Base-by-base conservation (phyloP, 1,139 yeast genomes). In the Kodamaea ohmeri region DNA sequence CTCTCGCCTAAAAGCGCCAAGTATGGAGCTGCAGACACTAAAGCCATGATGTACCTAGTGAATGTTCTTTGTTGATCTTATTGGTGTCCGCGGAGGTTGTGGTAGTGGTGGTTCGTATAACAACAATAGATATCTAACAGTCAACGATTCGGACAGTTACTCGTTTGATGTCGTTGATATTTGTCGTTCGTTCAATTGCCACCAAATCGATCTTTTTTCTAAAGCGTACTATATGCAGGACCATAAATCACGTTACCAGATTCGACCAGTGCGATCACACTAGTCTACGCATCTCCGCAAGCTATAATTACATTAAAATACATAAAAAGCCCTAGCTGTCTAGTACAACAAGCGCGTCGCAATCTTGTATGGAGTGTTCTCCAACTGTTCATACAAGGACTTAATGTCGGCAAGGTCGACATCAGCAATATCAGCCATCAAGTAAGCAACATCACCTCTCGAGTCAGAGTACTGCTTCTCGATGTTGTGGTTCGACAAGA, bases 391-490 rank as follows among this genome's bases (percentile, higher is more conserved):
- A 63, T 90, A 83, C 50, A 92, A 76, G 19, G 79, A 72, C 66
- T 87, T 88, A 67, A 94, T 88, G 58, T 88, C 96, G 48, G 80
- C 77, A 47, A 74, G 71, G 53, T 82, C 78, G 41, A 92, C 97
- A 52, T 87, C 88, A 31, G 95, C 80, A 55, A 92, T 88, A 67
- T 92, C 99, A 24, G 98, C 97, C 95, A 92, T 90, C 63, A 92
- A 78, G 69, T 94, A 92, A 39, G 99, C 99, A 57, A 92, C 83
- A 43, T 88, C 95, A 49, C 97, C 97, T 57, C 85, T 80, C 17
- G 97, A 89, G 63, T 94, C 98, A 17, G 97, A 83, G 67, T 83
- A 92, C 72, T 92, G 99, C 68, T 92, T 92, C 68, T 90, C 97
- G 65, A 92, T 92, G 67, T 92, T 94, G 73, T 94, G 94, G 63